Evolutionary conservation across 1,284 basidiomycete species (phyloP).

Genomic region (Pascua sp.): DNA sequence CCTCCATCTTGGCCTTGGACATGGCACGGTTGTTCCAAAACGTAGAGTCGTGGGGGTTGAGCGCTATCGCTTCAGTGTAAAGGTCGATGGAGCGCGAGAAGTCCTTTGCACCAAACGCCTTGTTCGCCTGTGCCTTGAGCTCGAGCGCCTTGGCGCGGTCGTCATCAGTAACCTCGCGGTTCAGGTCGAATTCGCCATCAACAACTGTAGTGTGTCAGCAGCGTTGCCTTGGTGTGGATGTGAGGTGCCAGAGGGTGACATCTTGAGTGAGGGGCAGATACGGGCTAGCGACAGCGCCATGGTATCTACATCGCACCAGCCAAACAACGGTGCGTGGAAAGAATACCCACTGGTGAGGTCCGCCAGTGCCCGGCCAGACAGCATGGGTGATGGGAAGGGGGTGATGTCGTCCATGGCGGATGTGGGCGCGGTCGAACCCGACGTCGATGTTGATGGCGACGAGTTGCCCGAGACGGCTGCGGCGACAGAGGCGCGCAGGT

Average conservation of each 20-base stretch:
- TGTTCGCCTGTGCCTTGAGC: constrained; percentile 80
- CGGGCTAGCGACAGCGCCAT: neutral
- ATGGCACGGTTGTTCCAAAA: constrained; percentile 53
- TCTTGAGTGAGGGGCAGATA: neutral
- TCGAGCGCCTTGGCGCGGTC: constrained; percentile 64
- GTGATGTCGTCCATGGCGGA: constrained; percentile 38
- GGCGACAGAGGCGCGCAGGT: constrained; percentile 6
- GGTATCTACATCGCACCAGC: too few species aligned
- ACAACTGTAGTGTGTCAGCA: too few species aligned
- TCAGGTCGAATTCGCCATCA: constrained; percentile 42
- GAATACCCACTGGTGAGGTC: constrained; percentile 37
- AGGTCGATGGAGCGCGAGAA: constrained; percentile 64
- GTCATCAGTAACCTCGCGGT: constrained; percentile 59
- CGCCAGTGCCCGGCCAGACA: constrained; percentile 35
- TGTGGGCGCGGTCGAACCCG: constrained; percentile 13
- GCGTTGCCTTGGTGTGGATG: too few species aligned
- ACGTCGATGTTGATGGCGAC: constrained; percentile 7
- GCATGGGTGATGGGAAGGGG: constrained; percentile 42
- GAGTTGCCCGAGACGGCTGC: constrained; percentile 4
- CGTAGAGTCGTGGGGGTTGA: constrained; percentile 60
- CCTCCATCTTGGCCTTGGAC: constrained; percentile 54
- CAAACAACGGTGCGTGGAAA: neutral
- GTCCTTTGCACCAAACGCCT: constrained; percentile 67
- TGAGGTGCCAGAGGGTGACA: neutral
- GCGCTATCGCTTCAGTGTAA: constrained; percentile 72